Evolutionary conservation across 805 yeast genomes (phyloP).

Genomic region (Barnettozyma californica): DNA sequence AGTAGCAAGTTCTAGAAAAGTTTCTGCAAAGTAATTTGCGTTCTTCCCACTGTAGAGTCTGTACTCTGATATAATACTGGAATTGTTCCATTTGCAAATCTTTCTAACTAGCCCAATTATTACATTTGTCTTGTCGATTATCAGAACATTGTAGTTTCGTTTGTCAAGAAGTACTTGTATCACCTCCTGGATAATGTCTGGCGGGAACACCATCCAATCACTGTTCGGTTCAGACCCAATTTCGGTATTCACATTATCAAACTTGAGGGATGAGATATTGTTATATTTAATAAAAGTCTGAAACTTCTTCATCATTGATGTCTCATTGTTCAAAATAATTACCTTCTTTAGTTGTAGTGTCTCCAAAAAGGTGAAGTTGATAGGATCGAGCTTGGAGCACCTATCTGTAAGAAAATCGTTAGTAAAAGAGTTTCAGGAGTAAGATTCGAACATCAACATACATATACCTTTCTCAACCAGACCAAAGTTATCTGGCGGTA

Average conservation of each 20-base stretch:
- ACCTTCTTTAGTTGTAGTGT: conserved; percentile 67
- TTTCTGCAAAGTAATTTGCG: conserved; percentile 75
- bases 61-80: conserved; percentile 81
- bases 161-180: conserved; percentile 60
- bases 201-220: conserved; percentile 71
- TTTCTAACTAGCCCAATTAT: conserved; percentile 77
- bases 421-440: background rate
- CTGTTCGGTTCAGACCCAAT: conserved; percentile 17
- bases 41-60: conserved; percentile 68
- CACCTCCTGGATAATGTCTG: conserved; percentile 56
- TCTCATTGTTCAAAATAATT: conserved; percentile 76
- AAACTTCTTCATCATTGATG: conserved; percentile 64
- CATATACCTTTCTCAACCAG: conserved; percentile 82
- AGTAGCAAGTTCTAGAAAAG: conserved; percentile 69
- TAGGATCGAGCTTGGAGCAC: conserved; percentile 71
- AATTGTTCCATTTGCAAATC: conserved; percentile 83
- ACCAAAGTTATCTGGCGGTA: conserved; percentile 91
- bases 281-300: conserved; percentile 57
- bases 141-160: conserved; percentile 57
- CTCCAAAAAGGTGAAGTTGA: conserved; percentile 71
- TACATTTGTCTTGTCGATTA: conserved; percentile 77
- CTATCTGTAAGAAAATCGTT: conserved; percentile 37
- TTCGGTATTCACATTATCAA: conserved; percentile 29
- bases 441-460: background rate
- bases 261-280: conserved; percentile 40